These are phyloP conservation scores for Calonectria naviculata DNA, from an alignment of 2,329 filamentous ascomycete species.

Conservation along the genomic window DNA sequence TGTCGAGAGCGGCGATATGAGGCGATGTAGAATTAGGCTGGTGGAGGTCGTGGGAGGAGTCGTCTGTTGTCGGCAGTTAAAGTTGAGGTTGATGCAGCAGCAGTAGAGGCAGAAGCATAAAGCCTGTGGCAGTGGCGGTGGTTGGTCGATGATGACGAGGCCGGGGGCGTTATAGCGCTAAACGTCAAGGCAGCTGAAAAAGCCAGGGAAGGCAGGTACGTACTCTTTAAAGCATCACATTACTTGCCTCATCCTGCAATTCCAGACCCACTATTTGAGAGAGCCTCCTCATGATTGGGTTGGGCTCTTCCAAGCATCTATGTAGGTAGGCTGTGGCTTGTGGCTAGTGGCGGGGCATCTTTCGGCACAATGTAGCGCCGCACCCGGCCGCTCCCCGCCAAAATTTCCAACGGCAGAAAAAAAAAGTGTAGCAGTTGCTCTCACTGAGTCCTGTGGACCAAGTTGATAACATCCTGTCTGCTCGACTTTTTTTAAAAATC, in stretches of 20 bases:
- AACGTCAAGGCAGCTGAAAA: constrained; percentile 25
- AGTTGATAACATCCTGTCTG: neutral
- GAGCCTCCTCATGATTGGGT: constrained; percentile 19
- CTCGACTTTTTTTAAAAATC: constrained; percentile 2
- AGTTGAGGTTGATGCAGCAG: constrained; percentile 26
- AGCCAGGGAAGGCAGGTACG: constrained; percentile 19
- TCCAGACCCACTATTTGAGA: constrained; percentile 7
- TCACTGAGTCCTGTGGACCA: constrained; percentile 21
- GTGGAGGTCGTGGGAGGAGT: constrained; percentile 31
- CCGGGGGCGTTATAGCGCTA: constrained; percentile 29
- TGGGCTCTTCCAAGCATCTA: neutral
- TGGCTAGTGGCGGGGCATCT: constrained; percentile 21
- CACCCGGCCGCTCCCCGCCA: constrained; percentile 42
- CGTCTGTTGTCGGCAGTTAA: constrained; percentile 23
- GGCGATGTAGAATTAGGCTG: constrained; percentile 5
- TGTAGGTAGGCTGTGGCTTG: constrained; percentile 11
- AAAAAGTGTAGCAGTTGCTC: constrained; percentile 40
- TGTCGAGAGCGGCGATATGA: constrained; percentile 10
- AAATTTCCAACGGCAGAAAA: constrained; percentile 46
- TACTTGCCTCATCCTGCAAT: neutral
- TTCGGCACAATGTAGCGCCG: constrained; percentile 29
- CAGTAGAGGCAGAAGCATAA: constrained; percentile 21
- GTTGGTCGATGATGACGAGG: constrained; percentile 43
- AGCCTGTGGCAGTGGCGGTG: constrained; percentile 36
- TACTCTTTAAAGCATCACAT: constrained; percentile 10